Percentiles rank a stretch among this genome's conserved stretches.
These are phyloP conservation scores for Hordeum pubiflorum DNA, from an alignment of 202 grass and related monocot species.

Conservation along the genomic window DNA sequence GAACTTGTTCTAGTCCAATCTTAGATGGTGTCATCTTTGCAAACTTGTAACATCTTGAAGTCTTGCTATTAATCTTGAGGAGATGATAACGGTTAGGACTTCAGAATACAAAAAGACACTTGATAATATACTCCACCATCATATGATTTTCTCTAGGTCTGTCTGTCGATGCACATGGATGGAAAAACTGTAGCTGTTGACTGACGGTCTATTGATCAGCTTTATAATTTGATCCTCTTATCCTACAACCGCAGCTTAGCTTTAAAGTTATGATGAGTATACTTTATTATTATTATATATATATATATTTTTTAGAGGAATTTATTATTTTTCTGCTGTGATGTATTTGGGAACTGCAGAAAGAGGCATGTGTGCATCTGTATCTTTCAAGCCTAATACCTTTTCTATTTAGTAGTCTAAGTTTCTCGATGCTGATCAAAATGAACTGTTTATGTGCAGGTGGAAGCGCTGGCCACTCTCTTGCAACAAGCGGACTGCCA, in stretches of 20 bases:
- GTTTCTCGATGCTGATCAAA: neutral
- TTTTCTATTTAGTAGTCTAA: too few relatives aligned
- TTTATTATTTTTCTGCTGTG: neutral
- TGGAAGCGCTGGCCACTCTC: slow-evolving; percentile 46
- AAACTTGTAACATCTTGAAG: neutral
- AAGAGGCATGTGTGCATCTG: neutral
- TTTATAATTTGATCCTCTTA: neutral
- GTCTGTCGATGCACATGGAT: neutral
- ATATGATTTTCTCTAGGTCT: neutral
- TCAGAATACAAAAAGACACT: neutral
- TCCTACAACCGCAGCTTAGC: neutral
- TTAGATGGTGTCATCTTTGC: neutral
- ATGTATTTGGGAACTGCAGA: neutral
- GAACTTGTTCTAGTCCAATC: slow-evolving; percentile 2
- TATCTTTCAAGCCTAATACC: slow-evolving; percentile 19
- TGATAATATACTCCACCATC: slow-evolving; percentile 21
- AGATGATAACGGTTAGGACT: neutral
- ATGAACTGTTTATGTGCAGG: slow-evolving; percentile 36
- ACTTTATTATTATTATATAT: neutral
- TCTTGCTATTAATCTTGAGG: slow-evolving; percentile 11
- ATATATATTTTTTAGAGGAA: neutral
- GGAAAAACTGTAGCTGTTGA: neutral
- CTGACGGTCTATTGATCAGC: neutral
- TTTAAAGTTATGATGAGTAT: neutral
- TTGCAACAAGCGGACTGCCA: slow-evolving; percentile 52